Evolutionary conservation across 2,329 filamentous ascomycete genomes (phyloP).

Genomic region (Aspergillus melleus): DNA sequence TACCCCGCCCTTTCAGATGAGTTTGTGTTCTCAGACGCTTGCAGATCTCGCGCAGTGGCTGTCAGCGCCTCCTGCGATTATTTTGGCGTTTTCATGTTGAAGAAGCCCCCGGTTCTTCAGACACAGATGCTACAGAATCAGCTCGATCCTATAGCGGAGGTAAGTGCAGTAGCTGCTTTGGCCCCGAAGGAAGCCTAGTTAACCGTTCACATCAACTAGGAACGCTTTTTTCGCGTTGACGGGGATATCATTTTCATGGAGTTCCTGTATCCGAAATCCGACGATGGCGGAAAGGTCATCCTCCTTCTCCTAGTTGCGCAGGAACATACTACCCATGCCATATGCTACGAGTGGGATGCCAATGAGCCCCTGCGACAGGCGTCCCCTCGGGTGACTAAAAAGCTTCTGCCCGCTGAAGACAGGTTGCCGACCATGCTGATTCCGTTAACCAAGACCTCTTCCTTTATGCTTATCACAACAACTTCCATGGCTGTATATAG

Average conservation of each 20-base stretch:
- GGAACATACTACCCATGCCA: conserved; percentile 47
- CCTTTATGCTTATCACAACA: conserved; percentile 69
- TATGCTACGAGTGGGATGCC: conserved; percentile 58
- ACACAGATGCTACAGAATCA: conserved; percentile 50
- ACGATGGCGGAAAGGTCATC: conserved; percentile 71
- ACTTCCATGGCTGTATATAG: conserved; percentile 53
- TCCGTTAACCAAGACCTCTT: conserved; percentile 68
- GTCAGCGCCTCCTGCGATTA: conserved; percentile 69
- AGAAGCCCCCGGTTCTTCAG: conserved; percentile 55
- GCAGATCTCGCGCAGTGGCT: conserved; percentile 58
- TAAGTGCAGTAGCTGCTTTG: conserved; percentile 30
- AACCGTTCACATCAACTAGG: conserved; percentile 28
- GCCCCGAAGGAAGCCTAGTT: not conserved
- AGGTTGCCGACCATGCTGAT: conserved; percentile 69
- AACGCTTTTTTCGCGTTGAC: conserved; percentile 55
- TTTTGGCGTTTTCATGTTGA: conserved; percentile 71
- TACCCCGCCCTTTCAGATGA: not conserved
- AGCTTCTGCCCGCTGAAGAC: conserved; percentile 34
- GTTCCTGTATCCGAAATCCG: conserved; percentile 71
- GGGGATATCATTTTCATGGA: conserved; percentile 84
- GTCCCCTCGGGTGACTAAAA: conserved; percentile 30
- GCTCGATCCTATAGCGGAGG: conserved; percentile 61
- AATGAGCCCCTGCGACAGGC: conserved; percentile 25
- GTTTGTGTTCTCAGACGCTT: conserved; percentile 11
- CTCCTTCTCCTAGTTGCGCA: conserved; percentile 63